Conservation (phyloP, 352 stramenopile genomes). For the Pythium diclinum region DNA sequence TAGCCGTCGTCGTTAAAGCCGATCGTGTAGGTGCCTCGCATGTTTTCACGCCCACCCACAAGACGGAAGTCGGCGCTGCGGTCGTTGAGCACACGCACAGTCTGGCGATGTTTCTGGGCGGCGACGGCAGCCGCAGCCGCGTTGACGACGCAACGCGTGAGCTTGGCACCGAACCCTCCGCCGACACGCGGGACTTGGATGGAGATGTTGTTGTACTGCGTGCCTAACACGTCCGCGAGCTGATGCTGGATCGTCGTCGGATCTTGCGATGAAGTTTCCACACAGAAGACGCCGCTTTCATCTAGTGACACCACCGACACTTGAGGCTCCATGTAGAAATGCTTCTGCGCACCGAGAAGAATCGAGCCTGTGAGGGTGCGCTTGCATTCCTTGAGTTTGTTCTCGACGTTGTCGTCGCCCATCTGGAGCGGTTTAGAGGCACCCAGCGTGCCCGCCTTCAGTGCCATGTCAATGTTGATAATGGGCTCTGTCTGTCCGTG, state of each 20-base stretch:
- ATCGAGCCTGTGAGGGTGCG: conserved; percentile 24
- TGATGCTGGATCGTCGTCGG: conserved; percentile 28
- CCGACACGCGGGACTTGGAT: conserved; percentile 39
- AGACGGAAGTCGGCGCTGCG: conserved; percentile 43
- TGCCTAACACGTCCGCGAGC: conserved; percentile 30
- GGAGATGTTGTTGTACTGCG: conserved; percentile 30
- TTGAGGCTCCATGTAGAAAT: conserved; percentile 66
- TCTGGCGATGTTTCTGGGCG: conserved; percentile 26
- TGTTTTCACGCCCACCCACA: conserved; percentile 37
- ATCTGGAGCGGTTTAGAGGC: conserved; percentile 7
- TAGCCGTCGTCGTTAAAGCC: conserved; percentile 36
- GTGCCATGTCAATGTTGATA: conserved; percentile 36
- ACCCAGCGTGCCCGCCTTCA: conserved; percentile 27
- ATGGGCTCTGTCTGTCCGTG: conserved; percentile 31
- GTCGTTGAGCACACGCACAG: conserved; percentile 40
- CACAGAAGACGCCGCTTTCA: conserved; percentile 31
- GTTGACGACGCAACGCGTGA: conserved; percentile 36
- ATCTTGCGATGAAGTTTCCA: conserved; percentile 40
- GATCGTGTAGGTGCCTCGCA: conserved; percentile 34
- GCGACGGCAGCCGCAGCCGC: conserved; percentile 37
- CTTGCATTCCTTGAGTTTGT: conserved; percentile 24
- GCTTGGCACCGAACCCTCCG: conserved; percentile 51
- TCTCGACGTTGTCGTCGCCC: conserved; percentile 28
- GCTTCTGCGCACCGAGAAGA: conserved; percentile 38
- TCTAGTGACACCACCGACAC: conserved; percentile 27